Base-by-base conservation (phyloP, 2,329 filamentous ascomycete species). In the Coniella lustricola region DNA sequence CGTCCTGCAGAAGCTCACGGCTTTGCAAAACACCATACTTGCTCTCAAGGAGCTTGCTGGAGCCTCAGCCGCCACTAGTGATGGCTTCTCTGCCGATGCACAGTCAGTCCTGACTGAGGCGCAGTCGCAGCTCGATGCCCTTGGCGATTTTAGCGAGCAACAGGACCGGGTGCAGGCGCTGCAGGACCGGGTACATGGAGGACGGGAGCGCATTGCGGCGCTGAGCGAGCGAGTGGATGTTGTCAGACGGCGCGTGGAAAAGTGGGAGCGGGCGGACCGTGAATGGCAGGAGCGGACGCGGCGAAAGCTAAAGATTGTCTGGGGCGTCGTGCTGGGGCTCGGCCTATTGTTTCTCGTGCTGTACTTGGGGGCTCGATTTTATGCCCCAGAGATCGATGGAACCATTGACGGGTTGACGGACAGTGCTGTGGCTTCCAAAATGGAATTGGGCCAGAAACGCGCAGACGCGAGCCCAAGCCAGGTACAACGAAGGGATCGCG, bases 241-340 rank as follows among this genome's bases (percentile, higher is more conserved):
- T 13, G 83, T 87, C 12, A 74, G 79, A 43, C 67, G 74, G 48
- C 73, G 79, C 7, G 79, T 90, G 13, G 82, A 86, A 60, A 69
- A 71, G 22, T 87, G 84, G 75, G 83, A 87, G 62, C 73, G 71
- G 48, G 74, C 77, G 2, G 85, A 90, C 63, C 72, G 69, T 41
- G 78, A 81, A 57, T 84, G 82, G 73, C 79, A 86, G 64, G 81
- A 85, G 58, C 79, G 72, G 57, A 85, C 81, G n/a, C 70, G 80
- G 52, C 73, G 69, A 60, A 74, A 82, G 43, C 67, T 87, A 53
- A 79, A 76, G 55, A 72, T 77, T 17, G 67, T 85, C 40, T 87
- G 83, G 81, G 72, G 79, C 34, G 71, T 81, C 53, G 76, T 75
- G 51, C 76, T 68, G 18, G 61, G 71, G 8, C 51, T 75, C 31